Evolutionary conservation across 2,329 filamentous ascomycete species (phyloP).

Genomic region (Geoglossum cookeanum): DNA sequence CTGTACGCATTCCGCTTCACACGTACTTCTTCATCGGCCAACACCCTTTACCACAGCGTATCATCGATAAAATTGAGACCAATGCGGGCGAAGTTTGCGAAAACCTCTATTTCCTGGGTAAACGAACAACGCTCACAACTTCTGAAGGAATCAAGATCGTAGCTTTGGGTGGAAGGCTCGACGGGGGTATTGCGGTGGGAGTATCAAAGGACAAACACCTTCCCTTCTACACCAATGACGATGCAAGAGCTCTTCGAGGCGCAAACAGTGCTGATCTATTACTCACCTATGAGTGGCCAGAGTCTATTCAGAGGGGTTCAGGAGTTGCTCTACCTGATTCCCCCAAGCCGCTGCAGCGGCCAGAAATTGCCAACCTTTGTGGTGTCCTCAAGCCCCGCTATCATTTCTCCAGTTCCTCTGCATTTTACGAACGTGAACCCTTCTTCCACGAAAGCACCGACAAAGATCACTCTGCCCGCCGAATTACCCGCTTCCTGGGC

Average conservation of each 20-base stretch:
- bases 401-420: constrained; percentile 58
- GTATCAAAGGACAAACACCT: constrained; percentile 53
- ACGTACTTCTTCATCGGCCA: constrained; percentile 81
- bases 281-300: constrained; percentile 73
- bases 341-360: constrained; percentile 31
- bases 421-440: constrained; percentile 80
- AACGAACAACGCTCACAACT: constrained; percentile 73
- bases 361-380: constrained; percentile 62
- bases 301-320: constrained; percentile 49
- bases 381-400: constrained; percentile 72
- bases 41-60: constrained; percentile 46
- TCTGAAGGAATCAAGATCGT: constrained; percentile 77
- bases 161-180: constrained; percentile 58
- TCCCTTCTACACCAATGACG: constrained; percentile 59
- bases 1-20: constrained; percentile 54
- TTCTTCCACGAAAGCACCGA: constrained; percentile 51
- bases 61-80: constrained; percentile 55
- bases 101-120: constrained; percentile 83
- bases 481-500: constrained; percentile 76
- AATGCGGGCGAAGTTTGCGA: constrained; percentile 55
- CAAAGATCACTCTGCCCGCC: constrained; percentile 33
- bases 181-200: constrained; percentile 39
- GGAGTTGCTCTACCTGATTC: constrained; percentile 39
- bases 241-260: constrained; percentile 56
- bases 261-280: constrained; percentile 71